Evolutionary conservation across 2,329 filamentous ascomycete species (phyloP), one percentile per base, ranked within the genome.

Genomic region (Gnomoniopsis smithogilvyi): DNA sequence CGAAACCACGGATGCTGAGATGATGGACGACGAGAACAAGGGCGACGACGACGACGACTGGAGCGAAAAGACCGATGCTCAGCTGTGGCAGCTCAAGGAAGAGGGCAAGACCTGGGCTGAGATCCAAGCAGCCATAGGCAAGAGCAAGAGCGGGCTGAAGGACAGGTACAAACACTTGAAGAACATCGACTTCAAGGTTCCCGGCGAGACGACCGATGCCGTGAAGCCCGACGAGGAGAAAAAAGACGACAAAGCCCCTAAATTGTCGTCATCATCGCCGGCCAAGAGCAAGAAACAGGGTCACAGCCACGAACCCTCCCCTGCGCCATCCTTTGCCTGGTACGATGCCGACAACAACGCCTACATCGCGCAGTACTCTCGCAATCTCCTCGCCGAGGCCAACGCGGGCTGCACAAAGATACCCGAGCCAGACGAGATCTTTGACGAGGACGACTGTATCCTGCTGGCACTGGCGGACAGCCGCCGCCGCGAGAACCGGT

Each of bases 381-480:
- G 19, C 17, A 43, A 48, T 1, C 49, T 57, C 10, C 38, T 58
- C 6, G 21, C 45, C 11, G 54, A 49, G 45, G 38, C 33, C 21
- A 22, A 34, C 21, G 46, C 54, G 17, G 56, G 51, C 36, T 43
- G 36, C 24, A 15, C 55, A 30, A 46, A 43, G 41, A 48, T 63
- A 33, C 54, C 58, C 3, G 54, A 52, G 36, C 51, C 56, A 3
- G 62, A 64, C 26, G 50, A 51, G 36, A 36, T 52, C 6, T 64
- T 65, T 26, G 54, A 54, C 47, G 51, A 55, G 22, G 50, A 58
- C 14, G 64, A 65, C 46, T 65, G 64, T 52, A 51, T 68, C 15
- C 65, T 76, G 4, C 69, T 79, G 3, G 74, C 68, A 2, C 58
- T 70, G 7, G 63, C 75, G 2, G 70, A 74, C 30, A 70, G 68